phyloP scores from a whole-genome alignment of 768 basidiomycete species.

The Serpula lacrymans region DNA sequence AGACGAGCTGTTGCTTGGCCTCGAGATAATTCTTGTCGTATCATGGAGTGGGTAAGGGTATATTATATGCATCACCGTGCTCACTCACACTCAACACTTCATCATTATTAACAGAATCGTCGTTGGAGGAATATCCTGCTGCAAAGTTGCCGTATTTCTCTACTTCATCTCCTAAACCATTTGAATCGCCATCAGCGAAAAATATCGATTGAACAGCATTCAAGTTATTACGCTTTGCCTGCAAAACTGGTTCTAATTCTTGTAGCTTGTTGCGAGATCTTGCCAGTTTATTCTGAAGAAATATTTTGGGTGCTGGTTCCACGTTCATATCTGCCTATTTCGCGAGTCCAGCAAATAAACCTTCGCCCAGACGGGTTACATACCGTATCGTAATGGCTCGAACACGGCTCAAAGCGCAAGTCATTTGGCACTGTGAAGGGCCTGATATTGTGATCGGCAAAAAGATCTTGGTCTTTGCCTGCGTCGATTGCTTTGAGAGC shows the following conservation, averaged over 20 bases:
- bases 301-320: constrained; percentile 69
- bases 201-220: constrained; percentile 9
- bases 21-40: constrained; percentile 65
- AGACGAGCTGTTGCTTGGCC: constrained; percentile 53
- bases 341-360: constrained; percentile 10
- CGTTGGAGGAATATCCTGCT: constrained; percentile 39
- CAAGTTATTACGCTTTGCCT: constrained; percentile 50
- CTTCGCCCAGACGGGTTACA: constrained; percentile 15
- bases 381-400: constrained; percentile 74
- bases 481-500: constrained; percentile 54
- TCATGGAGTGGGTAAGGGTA: constrained; percentile 5
- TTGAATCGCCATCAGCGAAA: constrained; percentile 7
- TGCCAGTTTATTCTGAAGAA: constrained; percentile 75
- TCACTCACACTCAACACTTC: constrained; percentile 52
- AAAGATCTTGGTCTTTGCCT: constrained; percentile 63
- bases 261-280: constrained; percentile 57
- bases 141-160: constrained; percentile 48
- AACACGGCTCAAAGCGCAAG: constrained; percentile 74
- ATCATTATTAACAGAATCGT: constrained; percentile 55
- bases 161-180: constrained; percentile 47
- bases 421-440: constrained; percentile 62
- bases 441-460: constrained; percentile 67
- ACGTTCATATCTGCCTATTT: constrained; percentile 57
- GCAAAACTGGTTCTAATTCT: constrained; percentile 56
- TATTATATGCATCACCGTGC: constrained; percentile 1